Evolutionary conservation across 495 filamentous ascomycete genomes (phyloP), one percentile per base, ranked within the genome.

Genomic region (Aspergillus egyptiacus): DNA sequence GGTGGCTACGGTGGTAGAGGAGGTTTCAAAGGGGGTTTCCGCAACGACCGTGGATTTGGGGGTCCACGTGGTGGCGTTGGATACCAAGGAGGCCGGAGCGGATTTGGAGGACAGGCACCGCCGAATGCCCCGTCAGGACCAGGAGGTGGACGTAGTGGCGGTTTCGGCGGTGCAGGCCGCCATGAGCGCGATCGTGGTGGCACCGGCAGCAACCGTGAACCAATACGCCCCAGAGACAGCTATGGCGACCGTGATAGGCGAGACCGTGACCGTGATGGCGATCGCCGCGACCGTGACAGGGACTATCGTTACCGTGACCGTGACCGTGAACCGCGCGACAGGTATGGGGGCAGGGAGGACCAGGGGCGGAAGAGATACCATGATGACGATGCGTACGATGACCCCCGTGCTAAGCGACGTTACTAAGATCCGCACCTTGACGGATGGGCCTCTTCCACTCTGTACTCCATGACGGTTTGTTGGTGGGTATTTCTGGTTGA

Each of bases 111-210:
- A 56, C 76, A 77, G 48, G 72, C 86, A 40, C 86, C 86, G 43
- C 82, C 85, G 22, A 88, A 89, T 61, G 87, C 87, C 25, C 87
- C 87, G 18, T 84, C 85, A 53, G 87, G 87, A 24, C 87, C 86
- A n/a, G 81, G 86, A 47, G 83, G 80, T 58, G 77, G 75, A 53
- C 70, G 77, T 31, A 74, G 74, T 50, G 77, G 75, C 48, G 75
- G 76, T 24, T 72, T 66, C 41, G 74, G 73, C 15, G 46, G 50
- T 19, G 28, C 34, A 18, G 41, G 34, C 31, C 23, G 76, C 54
- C 67, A 58, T 47, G 72, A 79, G 46, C 67, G 73, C 52, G 70
- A 79, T 47, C 67, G 73, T 51, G 70, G 73, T 57, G 63, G 60
- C 40, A 77, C 71, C 32, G 76, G 75, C 44, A 77, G 75, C 65